Evolutionary conservation across 1,139 yeast species (phyloP).

Genomic region (Hyphopichia wangnamkhiaoensis): DNA sequence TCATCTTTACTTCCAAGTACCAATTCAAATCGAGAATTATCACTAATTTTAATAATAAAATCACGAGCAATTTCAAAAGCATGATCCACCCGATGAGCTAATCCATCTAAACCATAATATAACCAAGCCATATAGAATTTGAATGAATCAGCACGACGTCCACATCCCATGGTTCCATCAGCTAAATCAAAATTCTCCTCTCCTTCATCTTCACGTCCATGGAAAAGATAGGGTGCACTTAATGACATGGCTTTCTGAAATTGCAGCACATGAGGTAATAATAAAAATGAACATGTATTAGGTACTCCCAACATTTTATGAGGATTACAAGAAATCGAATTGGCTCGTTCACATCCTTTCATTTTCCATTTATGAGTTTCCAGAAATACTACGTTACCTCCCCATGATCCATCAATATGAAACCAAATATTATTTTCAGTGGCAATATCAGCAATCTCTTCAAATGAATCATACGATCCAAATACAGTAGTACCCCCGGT

Average conservation of each 20-base stretch:
- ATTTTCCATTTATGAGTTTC: slow-evolving; percentile 46
- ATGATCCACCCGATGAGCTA: slow-evolving; percentile 63
- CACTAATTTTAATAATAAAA: slow-evolving; percentile 48
- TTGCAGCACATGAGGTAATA: slow-evolving; percentile 65
- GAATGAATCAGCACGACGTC: slow-evolving; percentile 80
- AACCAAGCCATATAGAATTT: slow-evolving; percentile 82
- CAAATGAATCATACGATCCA: slow-evolving; percentile 78
- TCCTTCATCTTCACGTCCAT: slow-evolving; percentile 50
- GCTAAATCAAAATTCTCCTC: slow-evolving; percentile 75
- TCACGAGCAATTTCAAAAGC: slow-evolving; percentile 66
- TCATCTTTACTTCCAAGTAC: slow-evolving; percentile 42
- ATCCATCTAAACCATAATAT: slow-evolving; percentile 69
- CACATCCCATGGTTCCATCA: slow-evolving; percentile 93
- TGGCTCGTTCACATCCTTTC: slow-evolving; percentile 64
- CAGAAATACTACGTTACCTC: slow-evolving; percentile 80
- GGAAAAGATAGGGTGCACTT: slow-evolving; percentile 81
- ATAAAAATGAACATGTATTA: slow-evolving; percentile 77
- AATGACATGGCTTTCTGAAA: slow-evolving; percentile 77
- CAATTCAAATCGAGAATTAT: slow-evolving; percentile 46
- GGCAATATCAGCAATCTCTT: slow-evolving; percentile 55
- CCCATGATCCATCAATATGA: slow-evolving; percentile 92
- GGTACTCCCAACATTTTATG: slow-evolving; percentile 94
- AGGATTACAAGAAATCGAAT: slow-evolving; percentile 83
- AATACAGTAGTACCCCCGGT: slow-evolving; percentile 91
- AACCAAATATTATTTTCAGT: slow-evolving; percentile 62